These are phyloP conservation scores for Sarocladium brachiariae DNA, from an alignment of 2,329 filamentous ascomycete species.

Conservation along the genomic window DNA sequence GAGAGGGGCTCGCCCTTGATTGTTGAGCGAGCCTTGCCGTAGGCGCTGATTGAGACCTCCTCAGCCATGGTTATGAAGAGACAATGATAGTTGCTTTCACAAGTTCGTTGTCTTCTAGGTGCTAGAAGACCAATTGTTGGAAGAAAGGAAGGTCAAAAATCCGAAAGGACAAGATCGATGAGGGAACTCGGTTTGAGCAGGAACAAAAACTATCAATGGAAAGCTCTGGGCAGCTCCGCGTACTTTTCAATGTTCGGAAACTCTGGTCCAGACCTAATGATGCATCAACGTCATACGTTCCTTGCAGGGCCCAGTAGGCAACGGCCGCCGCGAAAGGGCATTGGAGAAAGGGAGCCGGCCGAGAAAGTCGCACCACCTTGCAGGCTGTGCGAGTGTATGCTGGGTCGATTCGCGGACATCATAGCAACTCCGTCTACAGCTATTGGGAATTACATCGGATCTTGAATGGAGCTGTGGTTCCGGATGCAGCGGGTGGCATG, in stretches of 20 bases:
- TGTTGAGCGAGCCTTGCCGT: conserved; percentile 59
- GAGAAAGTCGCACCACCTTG: conserved; percentile 2
- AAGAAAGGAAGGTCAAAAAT: neutral
- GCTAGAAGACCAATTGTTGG: neutral
- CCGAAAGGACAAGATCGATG: neutral
- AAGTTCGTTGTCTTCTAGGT: neutral
- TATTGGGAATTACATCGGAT: neutral
- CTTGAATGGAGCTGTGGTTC: neutral
- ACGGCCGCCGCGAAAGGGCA: neutral
- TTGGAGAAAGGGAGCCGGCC: neutral
- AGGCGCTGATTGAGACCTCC: conserved; percentile 54
- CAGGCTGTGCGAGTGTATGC: neutral
- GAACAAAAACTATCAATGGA: neutral
- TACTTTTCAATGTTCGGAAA: neutral
- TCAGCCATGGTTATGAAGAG: conserved; percentile 26
- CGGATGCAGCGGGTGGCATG: conserved; percentile 8
- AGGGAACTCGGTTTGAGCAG: neutral
- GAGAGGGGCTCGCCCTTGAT: conserved; percentile 55
- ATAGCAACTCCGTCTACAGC: neutral
- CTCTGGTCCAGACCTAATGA: neutral
- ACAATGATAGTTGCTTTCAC: neutral
- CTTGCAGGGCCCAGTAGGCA: neutral
- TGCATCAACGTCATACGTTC: conserved; percentile 5
- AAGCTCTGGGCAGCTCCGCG: neutral
- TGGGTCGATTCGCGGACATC: neutral